phyloP scores from a whole-genome alignment of 2,329 filamentous ascomycete genomes.

The Mycosphaerella sp. region DNA sequence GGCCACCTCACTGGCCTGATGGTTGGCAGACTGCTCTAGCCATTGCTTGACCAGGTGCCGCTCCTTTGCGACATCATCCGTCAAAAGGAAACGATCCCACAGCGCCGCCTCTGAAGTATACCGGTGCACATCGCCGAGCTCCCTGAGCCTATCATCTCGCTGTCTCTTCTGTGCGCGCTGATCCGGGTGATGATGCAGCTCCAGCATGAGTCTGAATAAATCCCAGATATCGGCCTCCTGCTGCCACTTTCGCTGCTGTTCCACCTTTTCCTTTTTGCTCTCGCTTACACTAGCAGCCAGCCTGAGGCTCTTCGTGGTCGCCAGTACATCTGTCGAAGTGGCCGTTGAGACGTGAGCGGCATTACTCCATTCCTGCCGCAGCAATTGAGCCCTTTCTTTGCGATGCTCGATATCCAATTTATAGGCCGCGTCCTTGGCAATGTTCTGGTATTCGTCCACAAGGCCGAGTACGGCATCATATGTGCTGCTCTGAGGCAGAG shows the following conservation, averaged over 20 bases:
- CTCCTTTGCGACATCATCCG: slow-evolving; percentile 68
- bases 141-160: slow-evolving; percentile 31
- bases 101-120: slow-evolving; percentile 57
- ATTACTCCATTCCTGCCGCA: slow-evolving; percentile 33
- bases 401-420: slow-evolving; percentile 41
- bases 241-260: slow-evolving; percentile 61
- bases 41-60: slow-evolving; percentile 76
- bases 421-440: slow-evolving; percentile 47
- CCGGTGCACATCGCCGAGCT: slow-evolving; percentile 32
- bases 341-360: slow-evolving; percentile 8
- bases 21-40: slow-evolving; percentile 70
- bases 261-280: slow-evolving; percentile 35
- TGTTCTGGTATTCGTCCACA: slow-evolving; percentile 40
- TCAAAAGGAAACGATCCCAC: slow-evolving; percentile 68
- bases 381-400: slow-evolving; percentile 36
- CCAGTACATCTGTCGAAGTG: slow-evolving; percentile 9
- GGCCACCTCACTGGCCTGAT: slow-evolving; percentile 63
- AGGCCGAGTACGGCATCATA: slow-evolving; percentile 60
- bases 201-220: slow-evolving; percentile 65
- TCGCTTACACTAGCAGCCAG: slow-evolving; percentile 10
- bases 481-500: slow-evolving; percentile 38
- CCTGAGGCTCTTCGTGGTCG: slow-evolving; percentile 11
- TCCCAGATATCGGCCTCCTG: slow-evolving; percentile 89
- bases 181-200: slow-evolving; percentile 53
- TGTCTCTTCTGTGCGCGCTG: slow-evolving; percentile 29